These are phyloP conservation scores for Backusella morwellensis DNA, from an alignment of 192 early-diverging fungal genomes.

Conservation along the genomic window DNA sequence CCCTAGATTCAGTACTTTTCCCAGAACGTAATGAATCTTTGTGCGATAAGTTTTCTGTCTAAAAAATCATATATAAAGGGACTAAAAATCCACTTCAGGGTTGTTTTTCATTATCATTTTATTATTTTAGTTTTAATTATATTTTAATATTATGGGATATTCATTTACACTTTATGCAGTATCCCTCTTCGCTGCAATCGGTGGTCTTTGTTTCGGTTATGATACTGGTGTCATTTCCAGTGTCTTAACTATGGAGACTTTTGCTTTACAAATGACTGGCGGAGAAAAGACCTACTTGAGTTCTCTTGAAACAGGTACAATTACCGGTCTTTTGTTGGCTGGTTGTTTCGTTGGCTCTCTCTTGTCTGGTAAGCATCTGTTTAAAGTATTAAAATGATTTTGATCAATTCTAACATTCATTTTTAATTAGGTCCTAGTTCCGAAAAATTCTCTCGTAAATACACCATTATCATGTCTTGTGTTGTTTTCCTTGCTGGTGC, in stretches of 20 bases:
- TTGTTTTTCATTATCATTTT: slow-evolving; percentile 5
- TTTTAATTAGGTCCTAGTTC: slow-evolving; percentile 21
- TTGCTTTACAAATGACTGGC: slow-evolving; percentile 19
- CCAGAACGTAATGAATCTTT: not conserved
- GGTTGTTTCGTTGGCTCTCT: slow-evolving; percentile 75
- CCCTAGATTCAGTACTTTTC: not conserved
- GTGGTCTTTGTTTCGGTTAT: slow-evolving; percentile 66
- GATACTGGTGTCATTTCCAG: slow-evolving; percentile 69
- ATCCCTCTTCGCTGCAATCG: slow-evolving; percentile 46
- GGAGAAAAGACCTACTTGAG: not conserved
- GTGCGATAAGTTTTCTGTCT: not conserved
- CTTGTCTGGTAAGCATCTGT: slow-evolving; percentile 43
- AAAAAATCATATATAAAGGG: slow-evolving; percentile 2
- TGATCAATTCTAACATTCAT: not conserved
- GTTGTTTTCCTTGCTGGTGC: slow-evolving; percentile 72
- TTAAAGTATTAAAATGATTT: not conserved
- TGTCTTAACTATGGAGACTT: slow-evolving; percentile 56
- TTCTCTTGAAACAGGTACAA: slow-evolving; percentile 23
- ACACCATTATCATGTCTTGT: slow-evolving; percentile 60
- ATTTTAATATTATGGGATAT: not conserved
- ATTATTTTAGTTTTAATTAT: not conserved
- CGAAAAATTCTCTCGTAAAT: slow-evolving; percentile 53
- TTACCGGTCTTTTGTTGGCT: slow-evolving; percentile 60
- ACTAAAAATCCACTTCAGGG: not conserved
- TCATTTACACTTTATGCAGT: slow-evolving; percentile 24